Percentiles rank a stretch among this genome's conserved stretches.
Evolutionary conservation across 352 stramenopile genomes (phyloP).

Genomic region (Globisporangium spinosum): DNA sequence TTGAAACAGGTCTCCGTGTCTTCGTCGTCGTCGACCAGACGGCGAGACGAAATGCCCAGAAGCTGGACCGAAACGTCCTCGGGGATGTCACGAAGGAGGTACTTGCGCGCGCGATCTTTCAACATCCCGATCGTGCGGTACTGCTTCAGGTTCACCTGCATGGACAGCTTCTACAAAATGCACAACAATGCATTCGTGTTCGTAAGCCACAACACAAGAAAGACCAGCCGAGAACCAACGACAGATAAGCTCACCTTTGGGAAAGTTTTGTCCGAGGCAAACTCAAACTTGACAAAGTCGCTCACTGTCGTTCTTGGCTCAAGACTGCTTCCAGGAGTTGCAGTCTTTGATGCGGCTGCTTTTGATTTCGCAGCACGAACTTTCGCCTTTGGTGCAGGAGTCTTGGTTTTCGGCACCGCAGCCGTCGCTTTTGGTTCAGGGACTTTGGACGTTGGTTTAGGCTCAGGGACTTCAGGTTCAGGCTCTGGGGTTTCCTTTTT

Average conservation of each 20-base stretch:
- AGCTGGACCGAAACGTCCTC: slow-evolving; percentile 4
- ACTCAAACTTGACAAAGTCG: slow-evolving; percentile 22
- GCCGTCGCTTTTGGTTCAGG: neutral
- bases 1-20: slow-evolving; percentile 8
- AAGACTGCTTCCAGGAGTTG: neutral
- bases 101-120: slow-evolving; percentile 9
- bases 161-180: neutral
- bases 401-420: neutral
- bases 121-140: slow-evolving; percentile 6
- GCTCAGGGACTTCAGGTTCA: neutral
- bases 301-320: neutral
- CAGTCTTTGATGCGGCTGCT: neutral
- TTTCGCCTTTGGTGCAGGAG: neutral
- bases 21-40: slow-evolving; percentile 7
- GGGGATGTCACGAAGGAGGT: neutral
- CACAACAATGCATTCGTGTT: neutral
- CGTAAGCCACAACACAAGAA: neutral
- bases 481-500: neutral
- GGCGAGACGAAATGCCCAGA: slow-evolving; percentile 9
- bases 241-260: slow-evolving; percentile 24
- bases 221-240: neutral
- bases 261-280: slow-evolving; percentile 28
- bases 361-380: neutral
- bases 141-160: slow-evolving; percentile 7
- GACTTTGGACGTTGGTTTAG: neutral